Base-by-base conservation (phyloP, 1,139 yeast genomes). In the Taphrina communis region DNA sequence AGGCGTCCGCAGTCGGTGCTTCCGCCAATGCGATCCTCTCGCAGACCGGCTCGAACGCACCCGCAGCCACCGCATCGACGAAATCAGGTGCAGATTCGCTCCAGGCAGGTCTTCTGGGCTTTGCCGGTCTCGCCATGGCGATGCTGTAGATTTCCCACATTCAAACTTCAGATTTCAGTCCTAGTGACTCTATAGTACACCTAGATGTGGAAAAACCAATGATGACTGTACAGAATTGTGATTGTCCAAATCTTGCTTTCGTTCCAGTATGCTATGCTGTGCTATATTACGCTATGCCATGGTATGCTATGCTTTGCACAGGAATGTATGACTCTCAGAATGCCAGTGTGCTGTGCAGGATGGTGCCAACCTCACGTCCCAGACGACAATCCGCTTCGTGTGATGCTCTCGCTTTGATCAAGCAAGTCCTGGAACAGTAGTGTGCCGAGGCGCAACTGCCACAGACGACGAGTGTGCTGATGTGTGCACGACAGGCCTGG, bases 61-160 rank as follows among this genome's bases (percentile, higher is more conserved):
- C 67, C 7, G 53, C 68, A 31, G 56, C 68, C 8, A 41, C 63
- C 9, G 53, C 67, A 11, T 46, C 68, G 9, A 44, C 66, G 21
- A 25, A 12, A 17, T 56, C 60, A 1, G 60, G 50, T 21, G 60
- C 60, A 9, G 38, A 41, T 2, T 14, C 60, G 8, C 44, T 56
- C 36, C 46, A 56, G 35, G 60, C 50, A 17, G 60, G 58, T 53
- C 42, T 53, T 1, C 17, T 53, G 42, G 42, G 42, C 42, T 25
- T 53, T 17, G 58, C 17, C 12, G 58, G 58, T 11, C 9, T 25
- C 4, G 53, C 53, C 53, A 50, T 50, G 31, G 53, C 53, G 21
- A 50, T 50, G 12, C 36, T 50, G 2, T 50, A 21, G 8, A 12
- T 19, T 8, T 11, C 51, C 19, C 4, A 25, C 31, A 25, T 25